These are phyloP conservation scores for Suhomyces bokatorum DNA, from an alignment of 1,139 yeast species.

Conservation along the genomic window DNA sequence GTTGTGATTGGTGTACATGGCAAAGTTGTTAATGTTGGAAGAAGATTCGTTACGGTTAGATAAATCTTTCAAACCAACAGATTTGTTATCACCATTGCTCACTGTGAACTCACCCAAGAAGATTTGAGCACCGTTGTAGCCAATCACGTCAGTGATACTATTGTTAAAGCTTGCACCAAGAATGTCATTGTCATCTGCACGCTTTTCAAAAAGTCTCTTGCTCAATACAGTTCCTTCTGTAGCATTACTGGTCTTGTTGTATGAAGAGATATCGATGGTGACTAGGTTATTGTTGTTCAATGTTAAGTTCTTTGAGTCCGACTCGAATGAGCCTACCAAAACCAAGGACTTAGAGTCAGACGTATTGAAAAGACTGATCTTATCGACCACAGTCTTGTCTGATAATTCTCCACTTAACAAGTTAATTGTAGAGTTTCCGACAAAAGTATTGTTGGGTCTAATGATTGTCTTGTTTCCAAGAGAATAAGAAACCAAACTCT, in stretches of 20 bases:
- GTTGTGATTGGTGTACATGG: conserved; percentile 25
- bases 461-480: conserved; percentile 31
- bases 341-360: conserved; percentile 28
- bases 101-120: conserved; percentile 38
- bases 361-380: conserved; percentile 30
- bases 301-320: conserved; percentile 33
- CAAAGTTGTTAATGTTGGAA: conserved; percentile 36
- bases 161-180: conserved; percentile 36
- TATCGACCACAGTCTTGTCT: conserved; percentile 41
- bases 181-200: conserved; percentile 25
- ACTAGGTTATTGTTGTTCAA: conserved; percentile 32
- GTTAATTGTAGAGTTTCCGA: conserved; percentile 72
- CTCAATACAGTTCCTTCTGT: conserved; percentile 19
- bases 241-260: conserved; percentile 36
- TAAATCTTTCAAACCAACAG: conserved; percentile 28
- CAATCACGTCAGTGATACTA: conserved; percentile 27
- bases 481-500: conserved; percentile 27
- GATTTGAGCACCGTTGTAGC: conserved; percentile 24
- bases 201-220: conserved; percentile 16
- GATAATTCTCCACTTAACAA: conserved; percentile 54
- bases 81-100: conserved; percentile 19
- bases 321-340: conserved; percentile 51
- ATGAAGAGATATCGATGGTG: conserved; percentile 28
- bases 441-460: conserved; percentile 38
- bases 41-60: conserved; percentile 31